Conservation (phyloP, 2,329 filamentous ascomycete species). For the Colletotrichum incanum region DNA sequence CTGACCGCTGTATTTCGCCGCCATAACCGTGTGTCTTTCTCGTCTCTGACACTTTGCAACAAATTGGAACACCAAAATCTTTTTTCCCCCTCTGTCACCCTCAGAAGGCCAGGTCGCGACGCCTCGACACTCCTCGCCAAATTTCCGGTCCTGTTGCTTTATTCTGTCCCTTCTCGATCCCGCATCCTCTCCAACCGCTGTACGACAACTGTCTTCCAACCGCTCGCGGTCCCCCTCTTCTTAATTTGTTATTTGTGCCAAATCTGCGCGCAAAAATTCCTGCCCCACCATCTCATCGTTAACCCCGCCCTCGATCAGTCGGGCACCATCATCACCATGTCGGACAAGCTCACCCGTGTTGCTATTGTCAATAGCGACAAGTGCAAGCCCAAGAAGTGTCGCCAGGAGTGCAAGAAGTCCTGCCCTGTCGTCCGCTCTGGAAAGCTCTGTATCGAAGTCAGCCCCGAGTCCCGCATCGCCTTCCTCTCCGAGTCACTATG, state of each 20-base stretch:
- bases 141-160: slow-evolving; percentile 29
- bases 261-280: slow-evolving; percentile 28
- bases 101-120: slow-evolving; percentile 41
- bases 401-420: slow-evolving; percentile 99
- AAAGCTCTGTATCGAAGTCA: slow-evolving; percentile 97
- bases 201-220: slow-evolving; percentile 1
- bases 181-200: neutral
- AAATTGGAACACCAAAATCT: slow-evolving; percentile 35
- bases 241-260: slow-evolving; percentile 16
- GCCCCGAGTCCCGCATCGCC: slow-evolving; percentile 89
- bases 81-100: slow-evolving; percentile 23
- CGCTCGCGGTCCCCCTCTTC: slow-evolving; percentile 16
- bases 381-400: slow-evolving; percentile 83
- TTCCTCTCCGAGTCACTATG: slow-evolving; percentile 98
- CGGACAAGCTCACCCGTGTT: slow-evolving; percentile 97
- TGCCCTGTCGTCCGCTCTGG: slow-evolving; percentile 97
- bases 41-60: slow-evolving; percentile 30
- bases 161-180: neutral
- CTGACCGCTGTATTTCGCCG: slow-evolving; percentile 43
- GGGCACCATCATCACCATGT: slow-evolving; percentile 72
- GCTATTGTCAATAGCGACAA: slow-evolving; percentile 99
- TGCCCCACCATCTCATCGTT: slow-evolving; percentile 37
- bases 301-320: slow-evolving; percentile 42
- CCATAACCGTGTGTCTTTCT: slow-evolving; percentile 28
- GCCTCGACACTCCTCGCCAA: slow-evolving; percentile 35